phyloP scores from a whole-genome alignment of 2,329 filamentous ascomycete genomes.

The Trichothecium sympodiale region DNA sequence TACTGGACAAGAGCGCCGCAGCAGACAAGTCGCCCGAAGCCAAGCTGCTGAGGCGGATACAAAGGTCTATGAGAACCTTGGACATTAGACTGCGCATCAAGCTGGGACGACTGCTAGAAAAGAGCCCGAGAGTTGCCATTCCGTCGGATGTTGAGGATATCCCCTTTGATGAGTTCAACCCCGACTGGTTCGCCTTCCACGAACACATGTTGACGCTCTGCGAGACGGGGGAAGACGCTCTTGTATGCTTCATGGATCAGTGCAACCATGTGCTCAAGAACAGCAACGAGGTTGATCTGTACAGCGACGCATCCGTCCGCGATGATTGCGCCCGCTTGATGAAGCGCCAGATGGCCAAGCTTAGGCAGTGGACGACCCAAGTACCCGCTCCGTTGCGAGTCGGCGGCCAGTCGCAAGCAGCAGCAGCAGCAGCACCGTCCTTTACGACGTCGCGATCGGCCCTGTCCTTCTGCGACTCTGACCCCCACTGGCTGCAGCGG shows the following conservation, averaged over 20 bases:
- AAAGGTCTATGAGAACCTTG: not conserved
- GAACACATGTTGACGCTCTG: constrained; percentile 1
- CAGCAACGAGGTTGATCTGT: not conserved
- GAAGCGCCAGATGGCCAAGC: not conserved
- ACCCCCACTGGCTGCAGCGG: constrained; percentile 2
- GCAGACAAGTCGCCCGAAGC: not conserved
- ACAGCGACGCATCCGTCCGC: not conserved
- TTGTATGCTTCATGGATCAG: not conserved
- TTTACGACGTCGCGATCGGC: not conserved
- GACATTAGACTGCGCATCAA: constrained; percentile 2
- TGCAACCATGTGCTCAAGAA: not conserved
- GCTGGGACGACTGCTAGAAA: constrained; percentile 1
- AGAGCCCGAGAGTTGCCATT: no score
- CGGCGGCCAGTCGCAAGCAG: no score
- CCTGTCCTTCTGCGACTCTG: not conserved
- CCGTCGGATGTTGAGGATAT: no score
- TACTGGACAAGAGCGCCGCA: not conserved
- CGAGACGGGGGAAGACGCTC: not conserved
- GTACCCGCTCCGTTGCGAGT: not conserved
- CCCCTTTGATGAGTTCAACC: not conserved
- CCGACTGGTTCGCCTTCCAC: not conserved
- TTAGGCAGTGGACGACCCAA: constrained; percentile 1
- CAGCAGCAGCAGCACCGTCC: not conserved
- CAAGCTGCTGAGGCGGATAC: not conserved
- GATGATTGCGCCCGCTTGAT: constrained; percentile 1